Base-by-base conservation (phyloP, 306 rosid species). In the Hippophae tibetana region DNA sequence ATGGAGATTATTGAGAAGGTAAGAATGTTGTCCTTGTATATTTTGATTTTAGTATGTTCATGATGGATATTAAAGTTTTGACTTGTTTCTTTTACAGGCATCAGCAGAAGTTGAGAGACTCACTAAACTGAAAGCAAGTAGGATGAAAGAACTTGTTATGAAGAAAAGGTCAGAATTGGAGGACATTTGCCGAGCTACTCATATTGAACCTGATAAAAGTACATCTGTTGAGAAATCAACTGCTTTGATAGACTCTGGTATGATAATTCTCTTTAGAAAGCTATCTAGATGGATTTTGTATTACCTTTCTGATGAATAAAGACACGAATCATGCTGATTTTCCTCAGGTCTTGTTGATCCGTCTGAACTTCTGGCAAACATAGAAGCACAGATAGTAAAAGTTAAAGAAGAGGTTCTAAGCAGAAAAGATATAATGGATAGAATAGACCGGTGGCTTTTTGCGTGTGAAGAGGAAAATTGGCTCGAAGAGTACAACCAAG, bases 401-500 rank as follows among this genome's bases (percentile, higher is more conserved):
- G 85, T 73, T 45, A 88, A 85, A 74, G 78, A 80, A 62, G 99
- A 87, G 79, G 99, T 95, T 60, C 43, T 74, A 61, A 84, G 89
- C 78, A 77, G 99, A 64, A 92, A 82, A 74, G 99, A 92, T 25
- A 79, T 92, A 67, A 85, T 76, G 56, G 99, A 88, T 71, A 74
- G 88, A 72, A 84, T 92, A 49, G 96, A 92, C 52, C 82, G 88
- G 62, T 88, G 96, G 99, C 86, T 92, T 67, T 81, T 72, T 73
- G 95, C 93, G 2, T 92, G 96, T 63, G 99, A 92, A 69, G 99
- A 92, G 82, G 99, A 92, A 76, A 85, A 88, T 63, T 92, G 99
- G 99, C 95, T 92, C 1, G 96, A 87, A 47, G 88, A 85, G 68
- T 92, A 92, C 60, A 92, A 74, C 76, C 89, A 71, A 72, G 98